A percentile compares a stretch with the other conserved stretches of the same genome.
Conservation (phyloP, 1,284 basidiomycete species). For the Irpex rosettiformis region DNA sequence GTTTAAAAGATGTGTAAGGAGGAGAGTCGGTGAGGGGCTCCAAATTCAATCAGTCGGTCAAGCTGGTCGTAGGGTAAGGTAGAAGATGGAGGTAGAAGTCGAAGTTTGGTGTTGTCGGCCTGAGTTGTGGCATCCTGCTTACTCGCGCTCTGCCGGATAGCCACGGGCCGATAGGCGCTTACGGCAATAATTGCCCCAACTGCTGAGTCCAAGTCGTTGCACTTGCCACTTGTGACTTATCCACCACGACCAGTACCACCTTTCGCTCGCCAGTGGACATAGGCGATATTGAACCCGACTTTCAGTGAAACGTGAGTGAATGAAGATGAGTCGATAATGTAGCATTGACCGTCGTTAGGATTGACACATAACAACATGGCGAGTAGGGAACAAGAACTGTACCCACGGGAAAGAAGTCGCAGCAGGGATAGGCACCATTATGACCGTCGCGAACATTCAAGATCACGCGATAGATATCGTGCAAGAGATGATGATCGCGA, state of each 20-base stretch:
- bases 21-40: background rate
- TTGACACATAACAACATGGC: conserved; percentile 13
- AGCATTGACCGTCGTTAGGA: conserved; percentile 16
- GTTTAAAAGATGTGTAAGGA: background rate
- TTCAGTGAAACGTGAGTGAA: background rate
- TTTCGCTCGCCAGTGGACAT: no score
- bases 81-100: no score
- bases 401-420: conserved; percentile 8
- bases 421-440: conserved; percentile 10
- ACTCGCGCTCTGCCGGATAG: no score
- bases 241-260: no score
- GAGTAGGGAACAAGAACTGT: conserved; percentile 15
- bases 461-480: conserved; percentile 3
- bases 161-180: no score
- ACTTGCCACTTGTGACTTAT: no score
- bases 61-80: no score
- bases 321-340: background rate
- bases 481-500: background rate
- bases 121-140: no score
- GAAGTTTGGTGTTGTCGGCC: no score
- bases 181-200: no score
- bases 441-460: conserved; percentile 9
- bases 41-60: background rate
- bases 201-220: no score
- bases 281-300: no score